Conservation (phyloP, 73 alveolate species). For the Diophrys appendiculata region DNA sequence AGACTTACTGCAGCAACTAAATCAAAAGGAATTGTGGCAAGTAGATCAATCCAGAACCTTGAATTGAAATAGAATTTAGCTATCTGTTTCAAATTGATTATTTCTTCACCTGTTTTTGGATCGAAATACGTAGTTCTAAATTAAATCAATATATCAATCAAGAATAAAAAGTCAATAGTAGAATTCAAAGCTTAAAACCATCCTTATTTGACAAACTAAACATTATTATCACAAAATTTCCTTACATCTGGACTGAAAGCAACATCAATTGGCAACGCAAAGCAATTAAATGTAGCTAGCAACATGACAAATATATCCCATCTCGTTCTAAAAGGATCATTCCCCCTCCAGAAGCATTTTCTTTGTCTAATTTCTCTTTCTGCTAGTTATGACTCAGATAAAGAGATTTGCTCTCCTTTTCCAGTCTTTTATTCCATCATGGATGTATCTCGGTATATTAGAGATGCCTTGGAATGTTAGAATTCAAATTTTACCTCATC, state of each 20-base stretch:
- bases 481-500: too few species aligned
- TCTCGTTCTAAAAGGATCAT: slow-evolving; percentile 37
- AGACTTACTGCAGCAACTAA: not conserved
- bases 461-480: too few species aligned
- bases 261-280: slow-evolving; percentile 7
- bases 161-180: slow-evolving; percentile 43
- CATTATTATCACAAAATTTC: not conserved
- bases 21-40: slow-evolving; percentile 21
- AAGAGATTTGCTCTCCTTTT: too few species aligned
- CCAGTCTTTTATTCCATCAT: too few species aligned
- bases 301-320: slow-evolving; percentile 17
- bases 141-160: slow-evolving; percentile 45
- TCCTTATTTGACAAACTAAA: not conserved
- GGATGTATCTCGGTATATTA: too few species aligned
- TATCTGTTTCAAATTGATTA: slow-evolving; percentile 3
- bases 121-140: slow-evolving; percentile 50
- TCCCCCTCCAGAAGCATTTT: slow-evolving; percentile 48
- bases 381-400: not conserved
- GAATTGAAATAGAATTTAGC: too few species aligned
- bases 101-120: slow-evolving; percentile 44
- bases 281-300: slow-evolving; percentile 5
- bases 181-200: slow-evolving; percentile 10
- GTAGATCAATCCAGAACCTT: slow-evolving; percentile 10
- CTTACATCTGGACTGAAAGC: slow-evolving; percentile 16
- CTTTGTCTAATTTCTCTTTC: not conserved